Evolutionary conservation across 2,329 filamentous ascomycete species (phyloP).

Genomic region (Chaetomium olivaceum): DNA sequence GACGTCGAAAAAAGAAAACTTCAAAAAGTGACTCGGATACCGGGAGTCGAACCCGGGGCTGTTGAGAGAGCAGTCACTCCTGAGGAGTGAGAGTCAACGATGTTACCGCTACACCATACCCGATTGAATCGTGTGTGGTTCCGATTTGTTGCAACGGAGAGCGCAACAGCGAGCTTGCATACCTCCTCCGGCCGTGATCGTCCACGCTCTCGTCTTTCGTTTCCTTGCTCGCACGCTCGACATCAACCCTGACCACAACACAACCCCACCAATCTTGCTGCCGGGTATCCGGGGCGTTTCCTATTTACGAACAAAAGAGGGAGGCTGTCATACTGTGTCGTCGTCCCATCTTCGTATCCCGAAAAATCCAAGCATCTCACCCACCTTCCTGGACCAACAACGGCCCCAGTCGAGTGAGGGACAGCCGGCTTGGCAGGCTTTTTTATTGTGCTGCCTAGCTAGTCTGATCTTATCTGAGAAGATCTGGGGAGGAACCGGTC

Average conservation of each 20-base stretch:
- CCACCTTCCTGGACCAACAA: neutral
- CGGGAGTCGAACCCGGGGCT: constrained; percentile 27
- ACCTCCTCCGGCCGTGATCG: neutral
- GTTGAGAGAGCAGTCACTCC: constrained; percentile 22
- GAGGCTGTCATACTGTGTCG: neutral
- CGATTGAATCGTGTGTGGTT: constrained; percentile 24
- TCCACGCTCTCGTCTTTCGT: neutral
- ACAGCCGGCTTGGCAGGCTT: neutral
- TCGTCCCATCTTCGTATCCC: neutral
- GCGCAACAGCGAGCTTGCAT: neutral
- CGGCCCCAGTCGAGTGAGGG: neutral
- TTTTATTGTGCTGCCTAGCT: constrained; percentile 19
- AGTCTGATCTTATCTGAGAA: constrained; percentile 17
- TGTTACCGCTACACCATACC: constrained; percentile 27
- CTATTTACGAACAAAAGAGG: neutral
- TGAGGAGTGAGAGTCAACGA: constrained; percentile 25
- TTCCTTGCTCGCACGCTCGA: neutral
- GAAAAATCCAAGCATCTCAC: neutral
- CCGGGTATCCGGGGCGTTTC: neutral
- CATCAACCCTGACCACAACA: neutral
- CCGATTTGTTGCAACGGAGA: constrained; percentile 14
- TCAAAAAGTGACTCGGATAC: constrained; percentile 26
- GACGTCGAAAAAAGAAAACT: neutral
- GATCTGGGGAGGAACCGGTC: neutral
- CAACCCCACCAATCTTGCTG: neutral